phyloP scores from a whole-genome alignment of 768 basidiomycete genomes.

The Rhizopogon roseolus region DNA sequence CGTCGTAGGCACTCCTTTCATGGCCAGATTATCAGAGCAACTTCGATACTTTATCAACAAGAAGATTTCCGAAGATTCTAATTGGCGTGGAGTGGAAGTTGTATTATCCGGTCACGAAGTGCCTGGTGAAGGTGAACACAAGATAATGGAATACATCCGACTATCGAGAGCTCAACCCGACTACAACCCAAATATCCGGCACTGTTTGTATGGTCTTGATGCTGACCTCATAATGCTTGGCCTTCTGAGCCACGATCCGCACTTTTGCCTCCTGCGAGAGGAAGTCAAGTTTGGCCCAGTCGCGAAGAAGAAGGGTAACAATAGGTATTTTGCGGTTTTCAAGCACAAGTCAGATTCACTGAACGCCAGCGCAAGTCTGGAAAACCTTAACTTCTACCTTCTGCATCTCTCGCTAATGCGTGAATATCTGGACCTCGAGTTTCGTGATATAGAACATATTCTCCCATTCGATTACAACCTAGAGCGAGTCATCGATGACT shows the following conservation, averaged over 20 bases:
- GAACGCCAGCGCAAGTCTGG: conserved; percentile 35
- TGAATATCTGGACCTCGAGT: conserved; percentile 97
- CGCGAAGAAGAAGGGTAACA: conserved; percentile 61
- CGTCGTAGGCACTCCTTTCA: conserved; percentile 81
- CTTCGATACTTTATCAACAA: conserved; percentile 96
- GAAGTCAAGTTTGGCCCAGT: conserved; percentile 96
- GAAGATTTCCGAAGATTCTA: conserved; percentile 95
- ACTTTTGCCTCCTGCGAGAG: conserved; percentile 95
- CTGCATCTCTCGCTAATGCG: conserved; percentile 92
- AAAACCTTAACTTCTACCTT: conserved; percentile 89
- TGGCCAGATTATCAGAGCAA: conserved; percentile 88
- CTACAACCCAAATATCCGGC: conserved; percentile 94
- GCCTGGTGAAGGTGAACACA: conserved; percentile 99
- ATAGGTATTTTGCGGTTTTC: conserved; percentile 34
- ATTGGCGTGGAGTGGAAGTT: conserved; percentile 90
- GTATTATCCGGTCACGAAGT: conserved; percentile 97
- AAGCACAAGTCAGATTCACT: conserved; percentile 5
- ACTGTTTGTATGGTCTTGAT: conserved; percentile 97
- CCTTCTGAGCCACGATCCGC: conserved; percentile 94
- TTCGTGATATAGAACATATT: conserved; percentile 60
- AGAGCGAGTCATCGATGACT: conserved; percentile 96
- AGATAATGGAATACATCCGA: conserved; percentile 99
- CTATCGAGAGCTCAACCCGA: conserved; percentile 90
- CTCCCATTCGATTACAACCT: conserved; percentile 83
- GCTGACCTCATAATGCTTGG: conserved; percentile 99